Conservation (phyloP, 495 filamentous ascomycete species). For the Aspergillus heteromorphus region DNA sequence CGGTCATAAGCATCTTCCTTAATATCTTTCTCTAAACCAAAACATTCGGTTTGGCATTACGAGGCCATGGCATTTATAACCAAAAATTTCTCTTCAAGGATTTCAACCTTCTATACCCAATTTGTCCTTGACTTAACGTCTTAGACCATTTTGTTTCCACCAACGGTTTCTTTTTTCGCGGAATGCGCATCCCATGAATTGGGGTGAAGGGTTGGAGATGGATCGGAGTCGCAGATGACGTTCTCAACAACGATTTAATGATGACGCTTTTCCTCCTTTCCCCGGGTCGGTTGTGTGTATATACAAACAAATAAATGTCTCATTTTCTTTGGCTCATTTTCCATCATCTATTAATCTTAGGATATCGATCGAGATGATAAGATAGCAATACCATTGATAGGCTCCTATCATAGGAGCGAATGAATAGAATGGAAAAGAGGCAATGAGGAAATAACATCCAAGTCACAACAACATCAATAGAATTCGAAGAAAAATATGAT, state of each 20-base stretch:
- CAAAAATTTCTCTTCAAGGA: conserved; percentile 25
- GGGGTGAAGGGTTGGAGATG: conserved; percentile 14
- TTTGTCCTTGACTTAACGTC: conserved; percentile 36
- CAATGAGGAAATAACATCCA: background rate
- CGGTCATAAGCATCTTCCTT: conserved; percentile 23
- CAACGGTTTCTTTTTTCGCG: background rate
- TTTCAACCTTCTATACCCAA: conserved; percentile 49
- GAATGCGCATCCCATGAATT: conserved; percentile 9
- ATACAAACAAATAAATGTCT: conserved; percentile 6
- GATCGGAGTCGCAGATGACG: conserved; percentile 23
- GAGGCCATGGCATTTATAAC: background rate
- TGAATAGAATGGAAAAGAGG: conserved; percentile 7
- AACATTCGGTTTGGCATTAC: background rate
- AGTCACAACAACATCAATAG: background rate
- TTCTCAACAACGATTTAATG: conserved; percentile 44
- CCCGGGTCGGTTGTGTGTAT: conserved; percentile 4
- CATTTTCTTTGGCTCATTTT: conserved; percentile 1
- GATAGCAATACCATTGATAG: conserved; percentile 7
- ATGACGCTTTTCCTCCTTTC: conserved; percentile 2
- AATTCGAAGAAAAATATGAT: background rate
- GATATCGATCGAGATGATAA: conserved; percentile 4
- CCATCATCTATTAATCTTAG: background rate
- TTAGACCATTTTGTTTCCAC: conserved; percentile 16
- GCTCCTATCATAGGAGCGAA: conserved; percentile 7
- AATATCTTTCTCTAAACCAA: background rate